These are phyloP conservation scores for Henningerozyma blattae DNA, from an alignment of 805 yeast species.

Conservation along the genomic window DNA sequence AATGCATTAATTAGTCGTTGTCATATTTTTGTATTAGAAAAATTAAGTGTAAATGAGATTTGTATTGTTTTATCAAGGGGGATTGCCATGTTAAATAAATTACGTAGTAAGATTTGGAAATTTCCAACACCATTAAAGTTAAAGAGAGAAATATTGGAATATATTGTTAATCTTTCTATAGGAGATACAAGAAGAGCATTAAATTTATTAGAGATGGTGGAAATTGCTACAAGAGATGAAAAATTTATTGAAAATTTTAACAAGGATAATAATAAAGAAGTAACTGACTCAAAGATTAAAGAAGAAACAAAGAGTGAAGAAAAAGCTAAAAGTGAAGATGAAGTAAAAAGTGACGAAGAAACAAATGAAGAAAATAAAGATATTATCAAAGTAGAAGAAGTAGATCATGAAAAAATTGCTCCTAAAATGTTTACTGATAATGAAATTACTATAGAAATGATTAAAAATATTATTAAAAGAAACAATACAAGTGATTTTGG, in stretches of 20 bases:
- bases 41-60: conserved; percentile 39
- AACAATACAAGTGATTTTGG: conserved; percentile 29
- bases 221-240: conserved; percentile 58
- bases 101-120: conserved; percentile 40
- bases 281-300: too few relatives aligned
- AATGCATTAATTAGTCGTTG: conserved; percentile 79
- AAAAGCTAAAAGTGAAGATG: not conserved
- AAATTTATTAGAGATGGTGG: conserved; percentile 64
- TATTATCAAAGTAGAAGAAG: too few relatives aligned
- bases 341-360: not conserved
- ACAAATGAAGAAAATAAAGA: too few relatives aligned
- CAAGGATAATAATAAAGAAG: too few relatives aligned
- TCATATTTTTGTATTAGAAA: conserved; percentile 58
- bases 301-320: too few relatives aligned
- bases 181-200: conserved; percentile 87
- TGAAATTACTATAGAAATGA: conserved; percentile 8
- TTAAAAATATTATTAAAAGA: conserved; percentile 34
- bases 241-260: too few relatives aligned
- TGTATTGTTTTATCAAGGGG: conserved; percentile 45
- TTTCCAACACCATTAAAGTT: conserved; percentile 32
- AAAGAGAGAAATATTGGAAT: conserved; percentile 44
- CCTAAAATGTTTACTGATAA: too few relatives aligned
- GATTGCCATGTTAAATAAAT: conserved; percentile 42
- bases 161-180: conserved; percentile 60
- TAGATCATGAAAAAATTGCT: not conserved